Evolutionary conservation across 208 protist species (phyloP).

Genomic region (Leishmania mexicana): DNA sequence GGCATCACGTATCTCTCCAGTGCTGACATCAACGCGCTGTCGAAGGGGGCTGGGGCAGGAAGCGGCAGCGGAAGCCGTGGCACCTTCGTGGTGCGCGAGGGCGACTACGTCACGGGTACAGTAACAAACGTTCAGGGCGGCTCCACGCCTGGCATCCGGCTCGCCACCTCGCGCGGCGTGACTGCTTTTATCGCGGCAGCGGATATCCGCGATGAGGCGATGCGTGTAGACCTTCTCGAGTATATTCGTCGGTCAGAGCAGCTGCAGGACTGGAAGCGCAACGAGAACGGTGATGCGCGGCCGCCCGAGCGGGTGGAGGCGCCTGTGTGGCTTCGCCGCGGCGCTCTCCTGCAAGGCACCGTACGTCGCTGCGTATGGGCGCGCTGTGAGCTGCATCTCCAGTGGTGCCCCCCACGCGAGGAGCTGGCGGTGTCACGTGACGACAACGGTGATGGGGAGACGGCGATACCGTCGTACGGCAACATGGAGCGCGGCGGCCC

Average conservation of each 20-base stretch:
- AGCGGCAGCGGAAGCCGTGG: slow-evolving; percentile 16
- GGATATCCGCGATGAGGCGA: slow-evolving; percentile 57
- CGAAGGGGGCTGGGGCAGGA: neutral
- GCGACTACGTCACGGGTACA: slow-evolving; percentile 70
- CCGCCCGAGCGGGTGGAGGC: slow-evolving; percentile 9
- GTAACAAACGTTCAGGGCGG: slow-evolving; percentile 57
- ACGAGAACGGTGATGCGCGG: neutral
- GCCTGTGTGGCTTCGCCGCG: slow-evolving; percentile 67
- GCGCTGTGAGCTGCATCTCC: slow-evolving; percentile 71
- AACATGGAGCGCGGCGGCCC: slow-evolving; percentile 30
- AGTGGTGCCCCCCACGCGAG: slow-evolving; percentile 69
- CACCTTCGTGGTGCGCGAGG: slow-evolving; percentile 64
- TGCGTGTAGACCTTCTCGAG: slow-evolving; percentile 57
- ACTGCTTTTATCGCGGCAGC: slow-evolving; percentile 62
- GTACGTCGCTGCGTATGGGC: slow-evolving; percentile 68
- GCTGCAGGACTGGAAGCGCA: slow-evolving; percentile 23
- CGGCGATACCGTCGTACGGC: slow-evolving; percentile 41
- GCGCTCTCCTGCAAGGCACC: slow-evolving; percentile 70
- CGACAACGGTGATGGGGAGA: slow-evolving; percentile 9
- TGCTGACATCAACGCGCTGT: slow-evolving; percentile 22
- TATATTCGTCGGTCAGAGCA: slow-evolving; percentile 46
- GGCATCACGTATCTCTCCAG: slow-evolving; percentile 61
- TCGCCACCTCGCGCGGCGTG: slow-evolving; percentile 70
- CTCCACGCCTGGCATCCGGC: slow-evolving; percentile 44
- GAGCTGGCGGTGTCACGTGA: slow-evolving; percentile 7